Conservation (phyloP, 768 basidiomycete genomes). For the Termitomyces sp. region DNA sequence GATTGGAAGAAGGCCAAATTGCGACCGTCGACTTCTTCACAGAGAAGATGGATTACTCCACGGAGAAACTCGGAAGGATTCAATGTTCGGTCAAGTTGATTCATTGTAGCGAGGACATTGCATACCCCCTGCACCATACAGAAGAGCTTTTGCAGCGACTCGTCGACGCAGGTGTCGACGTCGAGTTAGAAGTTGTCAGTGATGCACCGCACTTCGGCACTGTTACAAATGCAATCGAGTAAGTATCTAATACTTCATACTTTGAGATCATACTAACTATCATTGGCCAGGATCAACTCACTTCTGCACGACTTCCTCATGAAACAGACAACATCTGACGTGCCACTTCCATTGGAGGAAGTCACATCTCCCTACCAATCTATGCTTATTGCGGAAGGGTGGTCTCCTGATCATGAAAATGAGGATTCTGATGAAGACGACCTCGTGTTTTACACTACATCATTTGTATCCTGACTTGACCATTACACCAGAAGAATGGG, state of each 20-base stretch:
- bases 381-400: conserved; percentile 23
- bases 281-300: conserved; percentile 23
- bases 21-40: conserved; percentile 30
- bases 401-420: conserved; percentile 12
- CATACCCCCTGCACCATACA: conserved; percentile 26
- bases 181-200: conserved; percentile 21
- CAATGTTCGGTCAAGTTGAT: conserved; percentile 30
- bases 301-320: conserved; percentile 29
- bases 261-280: not conserved
- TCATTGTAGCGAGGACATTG: conserved; percentile 33
- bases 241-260: not conserved
- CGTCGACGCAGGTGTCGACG: conserved; percentile 24
- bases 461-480: no score
- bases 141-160: conserved; percentile 25
- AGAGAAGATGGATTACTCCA: conserved; percentile 22
- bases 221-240: conserved; percentile 31
- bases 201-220: conserved; percentile 35
- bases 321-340: conserved; percentile 14
- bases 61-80: conserved; percentile 22
- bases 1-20: conserved; percentile 27
- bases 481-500: not conserved
- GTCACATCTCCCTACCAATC: conserved; percentile 30
- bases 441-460: not conserved
- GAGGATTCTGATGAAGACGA: conserved; percentile 24
- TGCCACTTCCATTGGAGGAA: conserved; percentile 22